Evolutionary conservation across 257 asterid genomes (phyloP), one percentile per base, ranked within the genome.

Genomic region (Cordia subcordata): DNA sequence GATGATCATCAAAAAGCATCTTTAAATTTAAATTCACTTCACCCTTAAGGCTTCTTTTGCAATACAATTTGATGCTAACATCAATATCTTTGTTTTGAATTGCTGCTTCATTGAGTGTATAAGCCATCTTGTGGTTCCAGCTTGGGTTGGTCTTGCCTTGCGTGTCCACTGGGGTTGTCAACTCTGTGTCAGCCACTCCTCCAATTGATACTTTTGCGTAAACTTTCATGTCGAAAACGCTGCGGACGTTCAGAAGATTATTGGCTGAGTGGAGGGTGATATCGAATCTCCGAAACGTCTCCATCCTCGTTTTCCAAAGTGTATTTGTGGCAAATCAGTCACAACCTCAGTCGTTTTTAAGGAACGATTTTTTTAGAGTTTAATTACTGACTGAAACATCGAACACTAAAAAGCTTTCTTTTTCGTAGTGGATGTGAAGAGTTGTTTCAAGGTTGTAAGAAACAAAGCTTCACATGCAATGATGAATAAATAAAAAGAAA

Each of bases 21-120:
- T 62, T 62, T 39, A 62, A 49, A 6, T 15, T 17, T 19, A 62
- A 15, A 11, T 51, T 63, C 52, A 63, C 60, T 39, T 63, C 68
- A 8, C 68, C 68, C 1, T 45, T 46, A 11, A 63, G 15, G 2
- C n/a, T 33, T 14, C 59, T 53, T 0, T 63, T 4, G 19, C 27
- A 62, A 17, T 52, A 52, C 60, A 63, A 22, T 54, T 42, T 63
- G 12, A 53, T 39, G 12, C 8, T 10, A 17, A 63, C 17, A 4
- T 8, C 19, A 38, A 1, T 12, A 21, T 11, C 40, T 38, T 16
- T 19, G 5, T 63, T 15, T 1, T 14, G 45, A n/a, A 63, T 37
- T 5, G 51, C 53, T n/a, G 5, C 61, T n/a, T 63, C 52, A 20
- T 11, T 4, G n/a, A 53, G 5, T 8, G n/a, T 13, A 50, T 19